A percentile compares a stretch with the other conserved stretches of the same genome.
Conservation (phyloP, 225 moss, liverwort and hornwort genomes). For the Polytrichum commune region DNA sequence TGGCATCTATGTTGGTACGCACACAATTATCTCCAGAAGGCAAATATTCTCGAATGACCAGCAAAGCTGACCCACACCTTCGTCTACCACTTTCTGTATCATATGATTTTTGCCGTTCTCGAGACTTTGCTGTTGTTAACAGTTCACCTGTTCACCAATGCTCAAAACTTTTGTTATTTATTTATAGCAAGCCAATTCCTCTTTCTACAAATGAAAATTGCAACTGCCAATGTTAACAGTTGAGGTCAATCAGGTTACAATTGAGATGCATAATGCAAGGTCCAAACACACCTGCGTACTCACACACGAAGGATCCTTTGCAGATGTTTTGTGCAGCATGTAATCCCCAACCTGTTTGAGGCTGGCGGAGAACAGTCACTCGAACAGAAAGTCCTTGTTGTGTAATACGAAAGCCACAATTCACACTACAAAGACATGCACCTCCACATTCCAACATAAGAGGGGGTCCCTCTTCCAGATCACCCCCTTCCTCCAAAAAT, state of each 20-base stretch:
- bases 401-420: constrained; percentile 64
- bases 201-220: neutral
- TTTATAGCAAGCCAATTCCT: no score
- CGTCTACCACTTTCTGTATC: constrained; percentile 34
- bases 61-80: constrained; percentile 71
- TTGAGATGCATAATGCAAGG: neutral
- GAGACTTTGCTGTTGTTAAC: constrained; percentile 59
- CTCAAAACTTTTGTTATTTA: no score
- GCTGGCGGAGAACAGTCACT: constrained; percentile 57
- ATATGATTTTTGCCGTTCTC: constrained; percentile 51
- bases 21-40: constrained; percentile 68
- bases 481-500: constrained; percentile 17
- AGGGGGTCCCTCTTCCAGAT: constrained; percentile 42
- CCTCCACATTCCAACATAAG: constrained; percentile 83
- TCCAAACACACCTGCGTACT: constrained; percentile 56
- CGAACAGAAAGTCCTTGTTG: constrained; percentile 71
- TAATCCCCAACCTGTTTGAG: constrained; percentile 76
- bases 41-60: constrained; percentile 74
- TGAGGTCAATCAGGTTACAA: neutral
- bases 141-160: constrained; percentile 58
- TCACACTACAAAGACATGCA: constrained; percentile 55
- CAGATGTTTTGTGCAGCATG: constrained; percentile 57
- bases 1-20: constrained; percentile 84
- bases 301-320: constrained; percentile 79
- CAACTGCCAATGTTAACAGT: constrained; percentile 16